These are phyloP conservation scores for Xylaria palmicola DNA, from an alignment of 495 filamentous ascomycete species.

Conservation along the genomic window DNA sequence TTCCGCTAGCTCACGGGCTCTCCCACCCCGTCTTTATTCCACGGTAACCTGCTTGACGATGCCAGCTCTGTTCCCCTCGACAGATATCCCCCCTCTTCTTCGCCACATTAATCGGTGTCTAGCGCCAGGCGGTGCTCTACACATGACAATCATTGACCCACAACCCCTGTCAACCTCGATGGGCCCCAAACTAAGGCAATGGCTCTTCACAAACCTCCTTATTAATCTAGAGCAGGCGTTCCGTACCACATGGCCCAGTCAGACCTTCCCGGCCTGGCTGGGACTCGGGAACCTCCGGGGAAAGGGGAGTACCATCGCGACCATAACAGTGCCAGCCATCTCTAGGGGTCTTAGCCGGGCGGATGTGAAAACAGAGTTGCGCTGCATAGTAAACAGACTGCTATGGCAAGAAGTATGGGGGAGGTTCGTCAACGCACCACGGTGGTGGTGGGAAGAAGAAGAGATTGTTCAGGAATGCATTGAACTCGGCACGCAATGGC, in stretches of 20 bases:
- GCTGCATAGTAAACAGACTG: constrained; percentile 38
- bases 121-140: constrained; percentile 36
- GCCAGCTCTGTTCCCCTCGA: constrained; percentile 37
- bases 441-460: constrained; percentile 55
- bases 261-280: constrained; percentile 45
- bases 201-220: constrained; percentile 49
- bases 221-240: constrained; percentile 45
- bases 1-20: constrained; percentile 27
- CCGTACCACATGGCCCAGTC: constrained; percentile 43
- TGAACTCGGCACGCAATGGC: constrained; percentile 45
- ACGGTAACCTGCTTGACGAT: constrained; percentile 36
- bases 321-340: constrained; percentile 35
- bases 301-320: constrained; percentile 33
- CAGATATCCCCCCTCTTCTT: constrained; percentile 39
- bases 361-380: constrained; percentile 32
- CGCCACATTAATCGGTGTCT: constrained; percentile 40
- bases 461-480: constrained; percentile 47
- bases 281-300: constrained; percentile 38
- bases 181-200: constrained; percentile 45
- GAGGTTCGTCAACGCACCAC: constrained; percentile 37
- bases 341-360: constrained; percentile 14
- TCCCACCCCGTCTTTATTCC: constrained; percentile 36
- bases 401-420: constrained; percentile 51
- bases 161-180: constrained; percentile 40
- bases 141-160: constrained; percentile 49